phyloP scores from a whole-genome alignment of 2,329 filamentous ascomycete genomes.

The Alternaria postmessia region DNA sequence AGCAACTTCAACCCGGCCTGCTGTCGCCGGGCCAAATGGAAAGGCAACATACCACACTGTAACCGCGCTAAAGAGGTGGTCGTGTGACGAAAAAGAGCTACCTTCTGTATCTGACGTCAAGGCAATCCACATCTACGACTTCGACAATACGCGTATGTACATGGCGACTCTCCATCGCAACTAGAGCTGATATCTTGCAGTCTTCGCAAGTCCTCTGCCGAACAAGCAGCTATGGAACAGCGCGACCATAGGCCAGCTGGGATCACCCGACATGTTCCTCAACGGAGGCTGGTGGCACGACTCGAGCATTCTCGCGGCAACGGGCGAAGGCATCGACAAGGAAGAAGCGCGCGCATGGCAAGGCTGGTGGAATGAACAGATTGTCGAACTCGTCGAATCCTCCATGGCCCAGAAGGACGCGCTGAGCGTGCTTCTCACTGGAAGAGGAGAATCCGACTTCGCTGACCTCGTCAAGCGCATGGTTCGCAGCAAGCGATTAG shows the following conservation, averaged over 20 bases:
- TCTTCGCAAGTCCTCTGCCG: slow-evolving; percentile 90
- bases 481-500: slow-evolving; percentile 75
- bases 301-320: slow-evolving; percentile 81
- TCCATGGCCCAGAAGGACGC: slow-evolving; percentile 86
- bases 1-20: slow-evolving; percentile 41
- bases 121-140: slow-evolving; percentile 92
- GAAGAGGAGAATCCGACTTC: slow-evolving; percentile 80
- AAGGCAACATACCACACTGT: slow-evolving; percentile 61
- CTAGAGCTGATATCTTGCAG: slow-evolving; percentile 52
- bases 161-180: slow-evolving; percentile 4
- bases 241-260: slow-evolving; percentile 77
- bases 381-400: slow-evolving; percentile 79
- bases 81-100: slow-evolving; percentile 74
- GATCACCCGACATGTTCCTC: slow-evolving; percentile 76
- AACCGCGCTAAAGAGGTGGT: slow-evolving; percentile 85
- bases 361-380: slow-evolving; percentile 96
- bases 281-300: slow-evolving; percentile 99
- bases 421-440: slow-evolving; percentile 85
- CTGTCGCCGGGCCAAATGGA: slow-evolving; percentile 38
- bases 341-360: slow-evolving; percentile 88
- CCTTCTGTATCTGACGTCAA: slow-evolving; percentile 77
- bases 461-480: slow-evolving; percentile 83
- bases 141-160: slow-evolving; percentile 87
- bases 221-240: slow-evolving; percentile 88
- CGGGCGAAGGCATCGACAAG: slow-evolving; percentile 79